Conservation (phyloP, 75 land plant genomes). For the Sequoia sempervirens region DNA sequence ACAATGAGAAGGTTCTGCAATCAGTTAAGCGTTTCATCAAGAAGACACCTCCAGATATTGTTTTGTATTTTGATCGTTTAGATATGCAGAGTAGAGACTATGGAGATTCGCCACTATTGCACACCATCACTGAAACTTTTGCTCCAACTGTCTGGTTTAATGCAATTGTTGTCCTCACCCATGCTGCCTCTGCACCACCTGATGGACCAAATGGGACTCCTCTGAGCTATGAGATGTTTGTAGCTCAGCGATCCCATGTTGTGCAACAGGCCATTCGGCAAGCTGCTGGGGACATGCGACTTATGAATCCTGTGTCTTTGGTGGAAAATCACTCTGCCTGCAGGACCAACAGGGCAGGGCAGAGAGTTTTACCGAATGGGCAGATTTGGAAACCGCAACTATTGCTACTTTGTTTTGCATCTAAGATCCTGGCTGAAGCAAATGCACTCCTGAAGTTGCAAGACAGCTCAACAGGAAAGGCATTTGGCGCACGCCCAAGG, state of each 20-base stretch:
- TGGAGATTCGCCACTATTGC: constrained; percentile 46
- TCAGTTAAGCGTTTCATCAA: constrained; percentile 46
- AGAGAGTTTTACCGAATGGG: constrained; percentile 82
- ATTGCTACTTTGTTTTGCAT: constrained; percentile 63
- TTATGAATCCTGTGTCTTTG: constrained; percentile 74
- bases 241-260: constrained; percentile 51
- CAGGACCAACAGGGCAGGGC: constrained; percentile 52
- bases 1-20: constrained; percentile 40
- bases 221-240: constrained; percentile 68
- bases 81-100: constrained; percentile 56
- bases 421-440: constrained; percentile 71
- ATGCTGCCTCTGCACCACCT: constrained; percentile 67
- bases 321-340: constrained; percentile 86
- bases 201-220: constrained; percentile 79
- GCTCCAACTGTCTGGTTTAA: constrained; percentile 90
- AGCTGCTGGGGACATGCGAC: constrained; percentile 62
- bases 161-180: constrained; percentile 85
- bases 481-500: constrained; percentile 29
- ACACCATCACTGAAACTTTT: constrained; percentile 64
- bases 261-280: constrained; percentile 71
- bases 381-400: constrained; percentile 73
- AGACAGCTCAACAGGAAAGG: constrained; percentile 44
- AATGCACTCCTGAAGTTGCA: constrained; percentile 66
- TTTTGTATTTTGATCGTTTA: constrained; percentile 46
- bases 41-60: constrained; percentile 51